Percentiles rank a stretch among this genome's conserved stretches.
Conservation (phyloP, 306 rosid genomes). For the Carpinus viminea region DNA sequence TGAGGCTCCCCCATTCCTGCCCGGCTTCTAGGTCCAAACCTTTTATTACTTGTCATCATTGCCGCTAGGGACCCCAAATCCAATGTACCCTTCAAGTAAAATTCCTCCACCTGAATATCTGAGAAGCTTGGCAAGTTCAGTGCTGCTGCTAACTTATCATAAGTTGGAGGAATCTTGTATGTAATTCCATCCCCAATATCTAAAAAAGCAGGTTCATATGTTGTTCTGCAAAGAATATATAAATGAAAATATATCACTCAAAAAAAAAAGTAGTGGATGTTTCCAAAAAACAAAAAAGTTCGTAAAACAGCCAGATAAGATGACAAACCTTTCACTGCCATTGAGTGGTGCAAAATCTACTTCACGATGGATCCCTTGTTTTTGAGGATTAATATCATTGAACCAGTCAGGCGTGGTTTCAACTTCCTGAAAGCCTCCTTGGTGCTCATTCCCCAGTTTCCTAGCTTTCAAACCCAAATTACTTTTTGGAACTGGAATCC, state of each 20-base stretch:
- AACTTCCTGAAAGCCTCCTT: slow-evolving; percentile 54
- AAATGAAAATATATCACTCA: slow-evolving; percentile 15
- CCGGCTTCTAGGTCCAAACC: slow-evolving; percentile 56
- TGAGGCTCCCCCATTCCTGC: slow-evolving; percentile 84
- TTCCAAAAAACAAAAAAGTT: background rate
- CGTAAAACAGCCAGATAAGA: slow-evolving; percentile 30
- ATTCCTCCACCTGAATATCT: slow-evolving; percentile 79
- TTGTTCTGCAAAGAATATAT: slow-evolving; percentile 53
- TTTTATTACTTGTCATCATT: slow-evolving; percentile 85
- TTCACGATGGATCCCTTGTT: slow-evolving; percentile 55
- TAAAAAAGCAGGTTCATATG: slow-evolving; percentile 81
- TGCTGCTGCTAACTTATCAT: slow-evolving; percentile 70
- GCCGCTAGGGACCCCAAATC: slow-evolving; percentile 95
- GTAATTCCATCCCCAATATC: slow-evolving; percentile 86
- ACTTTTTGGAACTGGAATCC: slow-evolving; percentile 45
- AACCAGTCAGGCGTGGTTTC: slow-evolving; percentile 70
- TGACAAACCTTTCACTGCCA: slow-evolving; percentile 62
- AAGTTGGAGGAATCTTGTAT: slow-evolving; percentile 85
- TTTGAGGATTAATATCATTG: slow-evolving; percentile 53
- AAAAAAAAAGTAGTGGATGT: slow-evolving; percentile 3
- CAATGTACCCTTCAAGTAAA: slow-evolving; percentile 85
- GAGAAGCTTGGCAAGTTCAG: slow-evolving; percentile 83
- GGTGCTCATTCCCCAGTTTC: slow-evolving; percentile 60
- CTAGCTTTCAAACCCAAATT: slow-evolving; percentile 53
- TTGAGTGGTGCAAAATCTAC: slow-evolving; percentile 39